Percentiles rank a stretch among this genome's conserved stretches.
These are phyloP conservation scores for Staphylotrichum tortipilum DNA, from an alignment of 495 filamentous ascomycete species.

Conservation along the genomic window DNA sequence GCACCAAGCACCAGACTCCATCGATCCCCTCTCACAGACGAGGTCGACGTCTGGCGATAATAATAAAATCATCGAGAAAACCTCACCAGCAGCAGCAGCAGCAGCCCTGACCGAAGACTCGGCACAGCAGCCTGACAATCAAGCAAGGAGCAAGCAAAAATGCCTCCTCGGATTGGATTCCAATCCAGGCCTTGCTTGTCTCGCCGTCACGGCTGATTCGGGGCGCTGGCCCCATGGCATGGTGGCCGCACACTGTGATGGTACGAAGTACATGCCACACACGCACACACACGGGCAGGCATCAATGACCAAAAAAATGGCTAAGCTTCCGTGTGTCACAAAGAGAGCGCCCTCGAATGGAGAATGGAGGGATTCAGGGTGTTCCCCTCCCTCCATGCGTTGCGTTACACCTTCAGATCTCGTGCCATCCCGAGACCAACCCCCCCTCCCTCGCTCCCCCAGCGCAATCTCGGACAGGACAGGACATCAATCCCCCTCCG, in stretches of 20 bases:
- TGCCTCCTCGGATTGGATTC: neutral
- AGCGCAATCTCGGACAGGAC: too few species aligned
- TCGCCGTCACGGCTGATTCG: neutral
- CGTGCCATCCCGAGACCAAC: neutral
- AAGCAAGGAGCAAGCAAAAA: too few species aligned
- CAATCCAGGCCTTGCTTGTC: neutral
- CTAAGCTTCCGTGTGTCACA: conserved; percentile 21
- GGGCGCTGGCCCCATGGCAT: neutral
- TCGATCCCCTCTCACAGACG: too few species aligned
- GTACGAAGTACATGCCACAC: neutral
- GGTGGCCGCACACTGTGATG: conserved; percentile 4
- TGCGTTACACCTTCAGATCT: neutral
- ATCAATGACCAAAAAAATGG: conserved; percentile 17
- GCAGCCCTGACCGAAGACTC: too few species aligned
- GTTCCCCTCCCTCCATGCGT: neutral
- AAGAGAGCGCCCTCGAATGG: too few species aligned
- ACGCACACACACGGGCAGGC: too few species aligned
- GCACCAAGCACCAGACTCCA: conserved; percentile 16
- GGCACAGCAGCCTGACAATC: too few species aligned
- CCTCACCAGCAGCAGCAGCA: too few species aligned
- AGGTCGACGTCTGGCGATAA: too few species aligned
- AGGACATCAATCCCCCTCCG: too few species aligned
- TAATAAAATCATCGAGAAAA: too few species aligned
- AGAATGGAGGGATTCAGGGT: neutral
- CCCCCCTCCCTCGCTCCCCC: too few species aligned